phyloP scores from a whole-genome alignment of 805 yeast species.

The Ogataea siamensis region DNA sequence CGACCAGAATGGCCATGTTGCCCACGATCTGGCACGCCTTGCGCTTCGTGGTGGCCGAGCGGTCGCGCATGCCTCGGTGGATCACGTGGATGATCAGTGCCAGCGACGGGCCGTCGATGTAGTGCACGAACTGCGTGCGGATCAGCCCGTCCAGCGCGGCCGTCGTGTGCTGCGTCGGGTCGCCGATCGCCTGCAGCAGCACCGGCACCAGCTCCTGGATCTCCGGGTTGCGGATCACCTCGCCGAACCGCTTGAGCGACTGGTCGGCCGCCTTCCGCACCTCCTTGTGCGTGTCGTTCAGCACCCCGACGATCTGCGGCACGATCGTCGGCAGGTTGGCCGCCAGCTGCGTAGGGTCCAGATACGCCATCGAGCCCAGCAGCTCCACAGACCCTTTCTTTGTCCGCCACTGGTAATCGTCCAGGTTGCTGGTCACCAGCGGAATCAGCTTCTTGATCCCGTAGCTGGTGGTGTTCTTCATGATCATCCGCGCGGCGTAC shows the following conservation, averaged over 20 bases:
- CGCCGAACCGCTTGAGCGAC: slow-evolving; percentile 88
- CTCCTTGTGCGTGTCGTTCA: slow-evolving; percentile 94
- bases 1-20: slow-evolving; percentile 95
- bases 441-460: slow-evolving; percentile 94
- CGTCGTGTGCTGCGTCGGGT: slow-evolving; percentile 89
- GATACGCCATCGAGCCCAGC: slow-evolving; percentile 95
- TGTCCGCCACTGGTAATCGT: slow-evolving; percentile 92
- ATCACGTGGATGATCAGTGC: slow-evolving; percentile 94
- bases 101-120: slow-evolving; percentile 95
- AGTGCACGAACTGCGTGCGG: slow-evolving; percentile 92
- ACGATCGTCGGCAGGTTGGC: slow-evolving; percentile 85
- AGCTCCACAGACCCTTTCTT: slow-evolving; percentile 96
- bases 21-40: slow-evolving; percentile 98
- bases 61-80: slow-evolving; percentile 90
- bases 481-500: slow-evolving; percentile 79
- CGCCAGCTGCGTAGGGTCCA: slow-evolving; percentile 92
- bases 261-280: slow-evolving; percentile 94
- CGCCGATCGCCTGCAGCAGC: slow-evolving; percentile 89
- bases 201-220: slow-evolving; percentile 88
- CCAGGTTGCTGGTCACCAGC: slow-evolving; percentile 78
- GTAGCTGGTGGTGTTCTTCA: slow-evolving; percentile 87
- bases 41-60: slow-evolving; percentile 90
- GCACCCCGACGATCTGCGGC: slow-evolving; percentile 93
- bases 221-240: slow-evolving; percentile 95
- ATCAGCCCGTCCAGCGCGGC: slow-evolving; percentile 82